A percentile compares a stretch with the other conserved stretches of the same genome.
These are phyloP conservation scores for Tulasnella sp. DNA, from an alignment of 768 basidiomycete genomes.

Conservation along the genomic window DNA sequence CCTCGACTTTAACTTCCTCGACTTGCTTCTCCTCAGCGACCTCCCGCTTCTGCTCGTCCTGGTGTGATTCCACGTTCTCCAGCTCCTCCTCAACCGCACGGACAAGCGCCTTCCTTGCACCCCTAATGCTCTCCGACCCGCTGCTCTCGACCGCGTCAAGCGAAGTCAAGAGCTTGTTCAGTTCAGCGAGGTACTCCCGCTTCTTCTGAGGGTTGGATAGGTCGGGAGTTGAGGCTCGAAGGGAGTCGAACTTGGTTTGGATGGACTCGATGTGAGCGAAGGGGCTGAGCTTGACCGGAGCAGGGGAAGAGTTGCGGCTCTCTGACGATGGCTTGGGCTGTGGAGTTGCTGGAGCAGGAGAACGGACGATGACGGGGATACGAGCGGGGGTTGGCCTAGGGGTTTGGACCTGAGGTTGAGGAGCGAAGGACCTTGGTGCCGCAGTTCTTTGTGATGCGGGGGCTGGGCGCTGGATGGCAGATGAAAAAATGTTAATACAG, in stretches of 20 bases:
- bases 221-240: slow-evolving; percentile 51
- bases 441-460: background rate
- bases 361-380: background rate
- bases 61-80: slow-evolving; percentile 53
- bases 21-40: background rate
- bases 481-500: background rate
- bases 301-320: slow-evolving; percentile 10
- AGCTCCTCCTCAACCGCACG: slow-evolving; percentile 64
- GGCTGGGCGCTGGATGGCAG: background rate
- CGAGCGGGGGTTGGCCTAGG: background rate
- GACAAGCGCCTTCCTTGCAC: slow-evolving; percentile 57
- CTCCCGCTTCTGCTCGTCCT: slow-evolving; percentile 43
- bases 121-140: slow-evolving; percentile 59
- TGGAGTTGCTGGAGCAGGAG: background rate
- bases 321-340: background rate
- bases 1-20: slow-evolving; percentile 27
- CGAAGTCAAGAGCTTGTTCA: slow-evolving; percentile 64
- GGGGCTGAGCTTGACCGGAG: slow-evolving; percentile 38
- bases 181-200: slow-evolving; percentile 61
- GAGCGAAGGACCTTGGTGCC: background rate
- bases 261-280: slow-evolving; percentile 50
- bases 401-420: background rate
- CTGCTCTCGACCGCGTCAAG: slow-evolving; percentile 71
- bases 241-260: slow-evolving; percentile 50
- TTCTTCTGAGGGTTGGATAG: slow-evolving; percentile 61